Percentiles rank a stretch among this genome's conserved stretches.
phyloP scores from a whole-genome alignment of 768 basidiomycete species.

The Exsudoporus frostii region DNA sequence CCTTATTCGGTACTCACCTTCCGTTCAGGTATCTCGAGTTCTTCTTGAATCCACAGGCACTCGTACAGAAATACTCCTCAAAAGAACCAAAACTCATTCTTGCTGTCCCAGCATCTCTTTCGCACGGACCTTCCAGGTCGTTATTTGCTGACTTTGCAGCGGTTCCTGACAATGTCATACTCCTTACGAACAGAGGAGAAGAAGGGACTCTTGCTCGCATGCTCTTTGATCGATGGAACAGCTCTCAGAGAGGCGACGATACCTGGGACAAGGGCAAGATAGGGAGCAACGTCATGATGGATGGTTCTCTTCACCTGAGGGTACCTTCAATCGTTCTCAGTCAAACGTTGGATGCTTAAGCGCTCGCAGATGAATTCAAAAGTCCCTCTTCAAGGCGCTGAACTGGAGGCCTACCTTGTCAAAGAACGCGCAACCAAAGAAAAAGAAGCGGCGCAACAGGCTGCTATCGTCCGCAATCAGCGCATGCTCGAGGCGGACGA shows the following conservation, averaged over 20 bases:
- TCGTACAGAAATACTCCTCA: conserved; percentile 79
- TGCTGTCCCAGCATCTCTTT: conserved; percentile 88
- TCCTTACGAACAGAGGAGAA: conserved; percentile 78
- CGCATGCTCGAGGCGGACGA: conserved; percentile 94
- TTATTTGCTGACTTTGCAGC: conserved; percentile 86
- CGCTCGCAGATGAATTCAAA: conserved; percentile 74
- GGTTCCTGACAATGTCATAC: conserved; percentile 78
- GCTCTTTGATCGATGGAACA: conserved; percentile 86
- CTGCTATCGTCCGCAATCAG: conserved; percentile 76
- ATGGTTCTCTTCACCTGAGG: conserved; percentile 62
- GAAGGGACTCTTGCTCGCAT: conserved; percentile 75
- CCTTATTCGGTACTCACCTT: background rate
- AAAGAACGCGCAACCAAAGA: conserved; percentile 77
- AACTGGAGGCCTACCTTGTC: conserved; percentile 76
- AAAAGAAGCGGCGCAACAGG: conserved; percentile 83
- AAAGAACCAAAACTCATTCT: conserved; percentile 91
- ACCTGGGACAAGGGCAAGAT: conserved; percentile 91
- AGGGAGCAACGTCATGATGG: conserved; percentile 81
- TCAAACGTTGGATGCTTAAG: conserved; percentile 1
- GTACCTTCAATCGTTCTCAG: conserved; percentile 37
- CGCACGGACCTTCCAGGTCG: conserved; percentile 85
- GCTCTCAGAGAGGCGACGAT: conserved; percentile 70
- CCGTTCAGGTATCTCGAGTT: conserved; percentile 82
- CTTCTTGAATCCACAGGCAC: conserved; percentile 77
- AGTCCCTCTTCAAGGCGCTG: conserved; percentile 83